These are phyloP conservation scores for Paulownia fortunei DNA, from an alignment of 257 asterid genomes.

Conservation along the genomic window DNA sequence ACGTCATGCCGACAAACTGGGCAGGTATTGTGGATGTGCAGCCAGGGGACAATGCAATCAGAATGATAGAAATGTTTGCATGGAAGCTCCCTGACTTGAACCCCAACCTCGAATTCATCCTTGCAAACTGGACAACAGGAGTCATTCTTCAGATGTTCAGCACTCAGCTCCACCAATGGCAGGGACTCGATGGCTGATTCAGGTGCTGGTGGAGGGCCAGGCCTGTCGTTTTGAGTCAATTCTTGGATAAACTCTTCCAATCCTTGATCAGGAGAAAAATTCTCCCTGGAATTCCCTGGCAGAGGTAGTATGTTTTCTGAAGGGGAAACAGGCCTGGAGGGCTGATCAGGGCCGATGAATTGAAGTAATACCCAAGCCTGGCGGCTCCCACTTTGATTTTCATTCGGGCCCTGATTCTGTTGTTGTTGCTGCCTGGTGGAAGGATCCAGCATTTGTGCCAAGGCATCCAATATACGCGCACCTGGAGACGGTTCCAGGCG, in stretches of 20 bases:
- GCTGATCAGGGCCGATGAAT: constrained; percentile 63
- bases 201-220: constrained; percentile 54
- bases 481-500: constrained; percentile 48
- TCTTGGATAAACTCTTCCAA: constrained; percentile 44
- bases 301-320: constrained; percentile 15
- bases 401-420: constrained; percentile 8
- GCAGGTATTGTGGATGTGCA: constrained; percentile 69
- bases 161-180: constrained; percentile 50
- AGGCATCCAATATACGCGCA: constrained; percentile 51
- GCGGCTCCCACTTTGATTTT: constrained; percentile 23
- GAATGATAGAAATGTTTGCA: constrained; percentile 86
- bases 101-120: constrained; percentile 80
- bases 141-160: constrained; percentile 47
- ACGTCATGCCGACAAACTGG: constrained; percentile 83
- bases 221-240: constrained; percentile 41
- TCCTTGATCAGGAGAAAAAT: background rate
- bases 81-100: constrained; percentile 64
- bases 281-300: background rate
- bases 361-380: constrained; percentile 57
- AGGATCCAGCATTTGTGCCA: constrained; percentile 63
- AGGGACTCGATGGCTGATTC: constrained; percentile 49
- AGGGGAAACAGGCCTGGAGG: constrained; percentile 46
- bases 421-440: constrained; percentile 33
- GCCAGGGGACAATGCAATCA: constrained; percentile 86
- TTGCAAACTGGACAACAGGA: constrained; percentile 79